Percentiles rank a stretch among this genome's conserved stretches.
Evolutionary conservation across 306 rosid genomes (phyloP).

Genomic region (Begonia masoniana): DNA sequence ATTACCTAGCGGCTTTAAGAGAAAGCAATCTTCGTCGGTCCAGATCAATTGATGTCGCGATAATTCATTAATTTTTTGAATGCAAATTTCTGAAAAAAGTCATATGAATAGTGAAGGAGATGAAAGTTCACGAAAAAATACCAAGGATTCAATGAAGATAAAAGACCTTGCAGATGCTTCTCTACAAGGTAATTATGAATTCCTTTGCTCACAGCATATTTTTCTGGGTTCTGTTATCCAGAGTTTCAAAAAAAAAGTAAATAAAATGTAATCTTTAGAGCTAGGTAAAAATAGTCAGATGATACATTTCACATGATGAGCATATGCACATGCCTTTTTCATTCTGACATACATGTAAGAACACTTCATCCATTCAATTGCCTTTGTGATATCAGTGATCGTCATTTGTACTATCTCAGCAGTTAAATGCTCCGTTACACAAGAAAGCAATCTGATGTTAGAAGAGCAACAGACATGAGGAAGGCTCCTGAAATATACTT

Average conservation of each 20-base stretch:
- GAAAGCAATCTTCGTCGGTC: conserved; percentile 95
- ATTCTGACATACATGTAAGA: conserved; percentile 82
- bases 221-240: conserved; percentile 54
- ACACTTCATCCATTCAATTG: conserved; percentile 93
- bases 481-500: neutral
- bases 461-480: conserved; percentile 16
- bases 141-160: conserved; percentile 5
- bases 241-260: conserved; percentile 4
- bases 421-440: conserved; percentile 88
- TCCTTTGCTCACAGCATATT: conserved; percentile 50
- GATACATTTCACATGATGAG: conserved; percentile 6
- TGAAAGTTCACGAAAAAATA: neutral
- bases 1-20: conserved; percentile 83
- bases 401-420: conserved; percentile 95
- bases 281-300: neutral
- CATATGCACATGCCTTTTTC: conserved; percentile 49
- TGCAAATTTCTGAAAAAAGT: conserved; percentile 44
- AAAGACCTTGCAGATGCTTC: conserved; percentile 68
- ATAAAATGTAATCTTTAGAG: conserved; percentile 8
- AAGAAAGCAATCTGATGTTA: conserved; percentile 58
- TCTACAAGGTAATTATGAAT: conserved; percentile 46
- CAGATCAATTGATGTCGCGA: conserved; percentile 67
- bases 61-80: conserved; percentile 74
- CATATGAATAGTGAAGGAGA: neutral
- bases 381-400: conserved; percentile 71